Percentiles rank a stretch among this genome's conserved stretches.
phyloP scores from a whole-genome alignment of 306 rosid genomes.

The Glycine latifolia region DNA sequence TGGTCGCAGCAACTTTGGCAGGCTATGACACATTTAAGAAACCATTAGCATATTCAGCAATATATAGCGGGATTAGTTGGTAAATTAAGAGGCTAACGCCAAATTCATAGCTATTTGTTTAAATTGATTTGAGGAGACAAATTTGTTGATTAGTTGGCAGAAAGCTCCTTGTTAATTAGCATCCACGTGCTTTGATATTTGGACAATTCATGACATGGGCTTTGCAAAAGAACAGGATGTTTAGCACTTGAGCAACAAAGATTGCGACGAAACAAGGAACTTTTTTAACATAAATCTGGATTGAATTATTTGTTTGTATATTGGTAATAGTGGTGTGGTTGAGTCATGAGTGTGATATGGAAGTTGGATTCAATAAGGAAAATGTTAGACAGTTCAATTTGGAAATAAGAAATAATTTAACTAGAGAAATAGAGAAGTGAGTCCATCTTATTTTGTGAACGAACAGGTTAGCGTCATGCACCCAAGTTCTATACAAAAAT shows the following conservation, averaged over 20 bases:
- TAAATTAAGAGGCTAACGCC: conserved; percentile 11
- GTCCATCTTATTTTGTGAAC: neutral
- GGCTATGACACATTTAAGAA: conserved; percentile 8
- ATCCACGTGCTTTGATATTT: conserved; percentile 51
- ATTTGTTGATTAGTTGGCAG: conserved; percentile 15
- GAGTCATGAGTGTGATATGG: neutral
- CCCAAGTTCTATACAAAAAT: neutral
- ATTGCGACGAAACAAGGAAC: conserved; percentile 19
- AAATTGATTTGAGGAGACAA: conserved; percentile 21
- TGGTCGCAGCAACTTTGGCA: conserved; percentile 5
- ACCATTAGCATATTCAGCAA: conserved; percentile 4
- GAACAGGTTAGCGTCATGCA: neutral
- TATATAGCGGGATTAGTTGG: conserved; percentile 18
- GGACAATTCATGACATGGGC: conserved; percentile 32
- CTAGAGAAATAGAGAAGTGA: neutral
- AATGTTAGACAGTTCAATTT: neutral
- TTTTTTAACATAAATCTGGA: neutral
- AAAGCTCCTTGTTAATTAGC: conserved; percentile 18
- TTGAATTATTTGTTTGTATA: conserved; percentile 6
- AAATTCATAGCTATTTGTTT: conserved; percentile 26
- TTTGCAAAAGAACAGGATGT: conserved; percentile 29
- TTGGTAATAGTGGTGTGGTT: neutral
- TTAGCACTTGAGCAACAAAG: conserved; percentile 18
- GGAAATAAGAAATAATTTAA: neutral
- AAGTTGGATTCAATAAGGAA: neutral